Conservation (phyloP, 2,329 filamentous ascomycete species). For the Gaeumannomyces tritici region DNA sequence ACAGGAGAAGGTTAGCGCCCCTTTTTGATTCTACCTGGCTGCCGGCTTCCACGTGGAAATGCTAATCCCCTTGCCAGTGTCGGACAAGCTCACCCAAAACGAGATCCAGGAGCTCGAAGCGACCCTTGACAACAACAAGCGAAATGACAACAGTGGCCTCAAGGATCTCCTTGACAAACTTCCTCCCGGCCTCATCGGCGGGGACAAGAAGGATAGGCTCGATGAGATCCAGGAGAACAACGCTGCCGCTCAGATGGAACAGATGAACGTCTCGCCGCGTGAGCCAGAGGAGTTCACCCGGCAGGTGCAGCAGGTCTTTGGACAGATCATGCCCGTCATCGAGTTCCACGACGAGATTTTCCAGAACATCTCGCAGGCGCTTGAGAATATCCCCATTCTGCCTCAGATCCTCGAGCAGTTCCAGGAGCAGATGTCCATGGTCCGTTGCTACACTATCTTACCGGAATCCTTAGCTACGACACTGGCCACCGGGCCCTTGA, state of each 20-base stretch:
- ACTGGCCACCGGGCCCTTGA: neutral
- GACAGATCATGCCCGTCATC: constrained; percentile 80
- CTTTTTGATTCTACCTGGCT: neutral
- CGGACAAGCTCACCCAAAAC: constrained; percentile 83
- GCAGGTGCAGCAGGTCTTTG: constrained; percentile 64
- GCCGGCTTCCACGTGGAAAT: neutral
- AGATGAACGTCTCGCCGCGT: constrained; percentile 63
- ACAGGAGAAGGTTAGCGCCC: constrained; percentile 47
- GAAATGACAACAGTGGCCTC: constrained; percentile 62
- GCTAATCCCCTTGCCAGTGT: constrained; percentile 36
- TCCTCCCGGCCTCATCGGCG: constrained; percentile 66
- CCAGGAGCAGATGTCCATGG: constrained; percentile 78
- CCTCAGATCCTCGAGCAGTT: constrained; percentile 79
- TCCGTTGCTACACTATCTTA: constrained; percentile 24
- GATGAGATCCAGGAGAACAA: constrained; percentile 74
- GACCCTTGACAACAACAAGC: constrained; percentile 57
- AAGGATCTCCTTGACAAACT: constrained; percentile 75
- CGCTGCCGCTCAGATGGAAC: constrained; percentile 63
- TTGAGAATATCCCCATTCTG: constrained; percentile 78
- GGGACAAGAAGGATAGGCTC: constrained; percentile 65
- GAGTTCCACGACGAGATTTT: constrained; percentile 87
- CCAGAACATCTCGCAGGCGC: constrained; percentile 64
- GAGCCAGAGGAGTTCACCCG: constrained; percentile 75
- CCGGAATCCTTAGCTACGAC: too few species aligned
- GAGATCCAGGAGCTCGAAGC: constrained; percentile 84